These are phyloP conservation scores for Gaertneriomyces sp. DNA, from an alignment of 192 early-diverging fungal species.

Conservation along the genomic window DNA sequence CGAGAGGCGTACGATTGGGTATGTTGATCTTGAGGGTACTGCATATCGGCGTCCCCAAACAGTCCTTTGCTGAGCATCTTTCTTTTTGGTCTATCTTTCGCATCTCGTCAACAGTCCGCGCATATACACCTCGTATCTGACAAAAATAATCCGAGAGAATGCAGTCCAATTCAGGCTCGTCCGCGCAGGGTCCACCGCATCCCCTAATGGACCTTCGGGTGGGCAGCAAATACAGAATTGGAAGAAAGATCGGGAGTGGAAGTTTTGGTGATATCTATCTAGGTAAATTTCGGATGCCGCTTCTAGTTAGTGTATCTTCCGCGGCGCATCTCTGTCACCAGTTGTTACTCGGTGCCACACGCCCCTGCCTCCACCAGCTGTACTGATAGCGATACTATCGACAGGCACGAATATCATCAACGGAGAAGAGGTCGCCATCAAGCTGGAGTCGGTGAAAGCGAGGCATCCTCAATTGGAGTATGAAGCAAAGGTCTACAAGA, in stretches of 20 bases:
- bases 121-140: background rate
- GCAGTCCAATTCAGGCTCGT: slow-evolving; percentile 16
- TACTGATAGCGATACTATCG: background rate
- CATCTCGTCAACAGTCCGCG: background rate
- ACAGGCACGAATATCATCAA: slow-evolving; percentile 80
- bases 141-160: background rate
- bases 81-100: background rate
- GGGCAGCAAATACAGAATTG: slow-evolving; percentile 90
- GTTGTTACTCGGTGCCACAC: background rate
- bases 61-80: background rate
- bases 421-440: slow-evolving; percentile 96
- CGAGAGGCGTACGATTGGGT: no score
- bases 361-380: background rate
- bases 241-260: slow-evolving; percentile 93
- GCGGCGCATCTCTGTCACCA: no score
- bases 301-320: background rate
- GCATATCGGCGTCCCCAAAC: background rate
- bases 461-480: slow-evolving; percentile 97
- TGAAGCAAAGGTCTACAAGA: slow-evolving; percentile 93
- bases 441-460: slow-evolving; percentile 90
- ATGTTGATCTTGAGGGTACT: no score
- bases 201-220: slow-evolving; percentile 59
- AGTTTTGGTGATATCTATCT: slow-evolving; percentile 98
- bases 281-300: slow-evolving; percentile 51
- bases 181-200: slow-evolving; percentile 20